Conservation (phyloP, 805 yeast genomes). For the Kodamaea hsintzibuensis region DNA sequence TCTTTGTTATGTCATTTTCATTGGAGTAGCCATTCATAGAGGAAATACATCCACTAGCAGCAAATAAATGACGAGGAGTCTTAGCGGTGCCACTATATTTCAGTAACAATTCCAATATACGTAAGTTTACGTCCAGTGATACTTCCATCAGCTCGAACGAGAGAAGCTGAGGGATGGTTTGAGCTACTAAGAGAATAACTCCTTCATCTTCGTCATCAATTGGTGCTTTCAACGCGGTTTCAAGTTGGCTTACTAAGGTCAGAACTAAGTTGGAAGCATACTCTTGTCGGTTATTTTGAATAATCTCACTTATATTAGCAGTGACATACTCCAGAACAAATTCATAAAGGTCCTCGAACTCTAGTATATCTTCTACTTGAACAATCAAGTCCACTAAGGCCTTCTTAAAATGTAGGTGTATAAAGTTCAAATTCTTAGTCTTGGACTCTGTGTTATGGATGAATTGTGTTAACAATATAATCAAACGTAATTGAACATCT, state of each 20-base stretch:
- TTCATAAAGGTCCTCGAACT: slow-evolving; percentile 4
- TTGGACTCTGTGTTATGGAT: slow-evolving; percentile 25
- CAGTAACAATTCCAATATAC: slow-evolving; percentile 3
- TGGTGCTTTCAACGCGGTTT: not conserved
- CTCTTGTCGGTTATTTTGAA: not conserved
- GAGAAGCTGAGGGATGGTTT: not conserved
- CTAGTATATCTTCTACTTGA: not conserved
- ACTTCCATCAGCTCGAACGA: slow-evolving; percentile 6
- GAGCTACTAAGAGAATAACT: not conserved
- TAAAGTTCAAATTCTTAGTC: slow-evolving; percentile 16
- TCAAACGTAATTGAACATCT: slow-evolving; percentile 13
- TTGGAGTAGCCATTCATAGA: slow-evolving; percentile 32
- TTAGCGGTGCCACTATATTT: not conserved
- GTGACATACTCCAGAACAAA: slow-evolving; percentile 7
- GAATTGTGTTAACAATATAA: slow-evolving; percentile 34
- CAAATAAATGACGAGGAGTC: slow-evolving; percentile 22
- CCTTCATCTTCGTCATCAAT: slow-evolving; percentile 4
- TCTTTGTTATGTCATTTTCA: slow-evolving; percentile 18
- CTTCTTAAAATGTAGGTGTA: slow-evolving; percentile 8
- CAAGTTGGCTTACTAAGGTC: slow-evolving; percentile 1
- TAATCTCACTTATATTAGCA: not conserved
- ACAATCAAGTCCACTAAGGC: not conserved
- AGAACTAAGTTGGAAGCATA: not conserved
- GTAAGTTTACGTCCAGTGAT: slow-evolving; percentile 1
- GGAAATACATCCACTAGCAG: slow-evolving; percentile 35